Evolutionary conservation across 176 grass and related monocot species (phyloP).

Genomic region (Oryza meridionalis): DNA sequence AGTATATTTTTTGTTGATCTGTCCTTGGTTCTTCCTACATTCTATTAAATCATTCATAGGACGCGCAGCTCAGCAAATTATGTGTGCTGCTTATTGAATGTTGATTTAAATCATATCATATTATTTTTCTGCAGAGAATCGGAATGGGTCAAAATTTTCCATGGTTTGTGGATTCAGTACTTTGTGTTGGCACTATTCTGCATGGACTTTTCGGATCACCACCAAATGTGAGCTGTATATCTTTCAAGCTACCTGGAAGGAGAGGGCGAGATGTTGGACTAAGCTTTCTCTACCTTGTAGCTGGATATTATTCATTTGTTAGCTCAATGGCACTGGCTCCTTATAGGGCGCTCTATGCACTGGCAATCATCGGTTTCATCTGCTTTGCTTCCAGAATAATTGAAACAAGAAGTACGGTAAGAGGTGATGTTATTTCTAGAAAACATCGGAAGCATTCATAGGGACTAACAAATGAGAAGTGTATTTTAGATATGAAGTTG

Average conservation of each 20-base stretch:
- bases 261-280: slow-evolving; percentile 56
- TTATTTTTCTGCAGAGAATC: slow-evolving; percentile 71
- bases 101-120: background rate
- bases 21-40: background rate
- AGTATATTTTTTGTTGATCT: background rate
- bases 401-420: slow-evolving; percentile 56
- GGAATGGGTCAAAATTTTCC: slow-evolving; percentile 83
- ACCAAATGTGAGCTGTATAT: slow-evolving; percentile 53
- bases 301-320: slow-evolving; percentile 76
- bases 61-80: slow-evolving; percentile 14
- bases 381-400: slow-evolving; percentile 65
- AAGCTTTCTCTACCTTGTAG: slow-evolving; percentile 80
- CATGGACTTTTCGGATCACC: slow-evolving; percentile 78
- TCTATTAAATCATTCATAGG: background rate
- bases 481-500: background rate
- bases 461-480: slow-evolving; percentile 51
- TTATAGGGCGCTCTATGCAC: slow-evolving; percentile 76
- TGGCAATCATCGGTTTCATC: slow-evolving; percentile 70
- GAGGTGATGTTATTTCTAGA: slow-evolving; percentile 64
- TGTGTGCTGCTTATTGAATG: slow-evolving; percentile 14
- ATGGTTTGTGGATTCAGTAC: slow-evolving; percentile 71
- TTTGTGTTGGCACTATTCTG: slow-evolving; percentile 85
- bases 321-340: slow-evolving; percentile 65
- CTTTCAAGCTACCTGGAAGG: slow-evolving; percentile 56
- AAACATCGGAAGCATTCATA: slow-evolving; percentile 84